Evolutionary conservation across 1,284 basidiomycete species (phyloP).

Genomic region (Puccinia novopanici): DNA sequence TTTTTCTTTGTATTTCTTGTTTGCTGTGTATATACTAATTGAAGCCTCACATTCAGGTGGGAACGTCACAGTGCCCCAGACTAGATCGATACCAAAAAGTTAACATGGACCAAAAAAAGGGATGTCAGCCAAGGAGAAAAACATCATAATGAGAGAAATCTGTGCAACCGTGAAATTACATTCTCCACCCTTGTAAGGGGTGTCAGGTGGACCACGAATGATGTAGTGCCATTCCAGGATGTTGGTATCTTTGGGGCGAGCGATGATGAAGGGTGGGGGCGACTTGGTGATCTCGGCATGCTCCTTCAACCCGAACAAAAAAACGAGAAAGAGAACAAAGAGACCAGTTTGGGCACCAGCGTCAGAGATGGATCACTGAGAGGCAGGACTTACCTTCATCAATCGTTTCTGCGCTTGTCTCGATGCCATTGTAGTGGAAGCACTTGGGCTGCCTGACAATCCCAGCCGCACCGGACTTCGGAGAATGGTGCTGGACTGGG

Average conservation of each 20-base stretch:
- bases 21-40: neutral
- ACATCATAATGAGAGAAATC: neutral
- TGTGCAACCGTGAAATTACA: conserved; percentile 33
- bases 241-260: conserved; percentile 58
- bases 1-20: neutral
- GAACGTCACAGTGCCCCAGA: conserved; percentile 31
- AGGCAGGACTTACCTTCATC: conserved; percentile 33
- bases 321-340: neutral
- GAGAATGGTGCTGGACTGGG: too few species aligned
- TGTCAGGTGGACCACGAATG: conserved; percentile 58
- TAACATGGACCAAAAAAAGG: neutral
- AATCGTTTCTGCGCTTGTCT: conserved; percentile 38
- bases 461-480: too few species aligned
- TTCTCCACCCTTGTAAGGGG: conserved; percentile 58
- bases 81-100: neutral
- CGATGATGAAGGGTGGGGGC: conserved; percentile 58
- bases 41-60: conserved; percentile 28
- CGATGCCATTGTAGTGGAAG: conserved; percentile 18
- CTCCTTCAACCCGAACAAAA: conserved; percentile 52
- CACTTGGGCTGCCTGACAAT: too few species aligned
- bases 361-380: neutral
- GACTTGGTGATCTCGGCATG: conserved; percentile 58
- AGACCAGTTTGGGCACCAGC: neutral
- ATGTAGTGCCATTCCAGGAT: conserved; percentile 59
- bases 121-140: neutral